Conservation (phyloP, 495 filamentous ascomycete genomes). For the Penicillium flavigenum region DNA sequence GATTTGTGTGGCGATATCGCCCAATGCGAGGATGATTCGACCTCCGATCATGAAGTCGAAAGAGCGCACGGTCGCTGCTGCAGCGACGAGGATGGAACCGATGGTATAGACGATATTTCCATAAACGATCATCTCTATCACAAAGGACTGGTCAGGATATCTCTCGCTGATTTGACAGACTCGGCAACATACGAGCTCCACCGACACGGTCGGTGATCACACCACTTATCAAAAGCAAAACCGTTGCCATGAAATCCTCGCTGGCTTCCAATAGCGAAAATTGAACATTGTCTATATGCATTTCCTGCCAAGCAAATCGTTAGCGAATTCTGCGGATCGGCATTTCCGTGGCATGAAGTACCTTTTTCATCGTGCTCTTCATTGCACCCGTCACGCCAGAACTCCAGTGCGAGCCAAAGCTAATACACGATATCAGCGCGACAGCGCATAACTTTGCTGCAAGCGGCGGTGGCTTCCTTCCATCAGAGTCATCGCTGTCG, state of each 20-base stretch:
- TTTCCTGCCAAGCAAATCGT: conserved; percentile 22
- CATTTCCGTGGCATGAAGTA: conserved; percentile 10
- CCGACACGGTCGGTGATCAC: conserved; percentile 46
- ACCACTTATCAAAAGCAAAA: conserved; percentile 44
- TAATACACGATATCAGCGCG: conserved; percentile 42
- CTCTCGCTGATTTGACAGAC: not conserved
- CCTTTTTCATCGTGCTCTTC: conserved; percentile 49
- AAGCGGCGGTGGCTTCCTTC: conserved; percentile 34
- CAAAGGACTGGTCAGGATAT: not conserved
- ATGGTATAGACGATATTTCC: conserved; percentile 47
- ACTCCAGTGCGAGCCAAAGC: conserved; percentile 46
- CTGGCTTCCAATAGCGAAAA: conserved; percentile 46
- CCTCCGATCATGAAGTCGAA: conserved; percentile 49
- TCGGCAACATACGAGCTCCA: conserved; percentile 36
- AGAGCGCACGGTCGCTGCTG: conserved; percentile 40
- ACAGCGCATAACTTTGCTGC: conserved; percentile 37
- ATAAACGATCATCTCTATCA: conserved; percentile 44
- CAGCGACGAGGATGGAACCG: conserved; percentile 47
- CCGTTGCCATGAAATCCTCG: conserved; percentile 48
- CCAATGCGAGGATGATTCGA: conserved; percentile 41
- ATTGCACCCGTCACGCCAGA: conserved; percentile 45
- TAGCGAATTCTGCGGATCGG: not conserved
- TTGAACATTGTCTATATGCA: conserved; percentile 43
- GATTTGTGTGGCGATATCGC: conserved; percentile 48
- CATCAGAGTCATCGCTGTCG: conserved; percentile 13